phyloP scores from a whole-genome alignment of 495 filamentous ascomycete genomes.

The Penicillium macrosclerotiorum region DNA sequence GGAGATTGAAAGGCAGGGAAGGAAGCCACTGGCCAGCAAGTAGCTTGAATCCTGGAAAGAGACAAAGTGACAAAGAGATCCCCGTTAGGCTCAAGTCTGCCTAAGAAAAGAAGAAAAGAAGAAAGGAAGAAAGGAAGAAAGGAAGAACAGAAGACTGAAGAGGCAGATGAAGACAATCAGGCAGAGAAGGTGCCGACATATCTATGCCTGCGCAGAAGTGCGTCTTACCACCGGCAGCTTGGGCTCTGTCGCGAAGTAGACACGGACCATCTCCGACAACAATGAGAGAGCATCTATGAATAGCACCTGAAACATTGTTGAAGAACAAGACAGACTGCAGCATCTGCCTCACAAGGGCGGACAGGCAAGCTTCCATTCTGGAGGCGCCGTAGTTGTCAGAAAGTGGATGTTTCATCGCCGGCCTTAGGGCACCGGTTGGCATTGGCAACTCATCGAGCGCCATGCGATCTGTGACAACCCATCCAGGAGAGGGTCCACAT shows the following conservation, averaged over 20 bases:
- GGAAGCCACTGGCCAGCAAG: conserved; percentile 40
- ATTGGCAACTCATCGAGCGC: too few species aligned
- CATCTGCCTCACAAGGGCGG: too few species aligned
- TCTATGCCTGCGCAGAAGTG: too few species aligned
- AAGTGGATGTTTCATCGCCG: conserved; percentile 10
- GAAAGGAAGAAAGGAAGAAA: conserved; percentile 22
- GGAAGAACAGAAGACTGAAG: conserved; percentile 7
- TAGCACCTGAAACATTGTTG: conserved; percentile 9
- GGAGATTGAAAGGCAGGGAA: conserved; percentile 37
- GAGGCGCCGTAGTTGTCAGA: too few species aligned
- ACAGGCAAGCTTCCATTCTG: too few species aligned
- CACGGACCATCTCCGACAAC: too few species aligned
- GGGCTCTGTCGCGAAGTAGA: too few species aligned
- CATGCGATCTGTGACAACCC: too few species aligned
- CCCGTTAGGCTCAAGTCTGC: too few species aligned
- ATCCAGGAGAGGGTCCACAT: too few species aligned
- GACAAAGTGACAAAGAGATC: conserved; percentile 25
- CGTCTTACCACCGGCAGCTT: not conserved
- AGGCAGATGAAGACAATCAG: not conserved
- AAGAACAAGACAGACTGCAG: too few species aligned
- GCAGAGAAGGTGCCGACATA: not conserved
- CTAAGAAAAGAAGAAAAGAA: conserved; percentile 20
- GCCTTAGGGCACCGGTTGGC: not conserved
- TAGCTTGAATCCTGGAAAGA: conserved; percentile 23
- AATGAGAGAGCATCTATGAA: conserved; percentile 9